A percentile compares a stretch with the other conserved stretches of the same genome.
Conservation (phyloP, 371 early-diverging fungal species). For the Mucor velutinosus region DNA sequence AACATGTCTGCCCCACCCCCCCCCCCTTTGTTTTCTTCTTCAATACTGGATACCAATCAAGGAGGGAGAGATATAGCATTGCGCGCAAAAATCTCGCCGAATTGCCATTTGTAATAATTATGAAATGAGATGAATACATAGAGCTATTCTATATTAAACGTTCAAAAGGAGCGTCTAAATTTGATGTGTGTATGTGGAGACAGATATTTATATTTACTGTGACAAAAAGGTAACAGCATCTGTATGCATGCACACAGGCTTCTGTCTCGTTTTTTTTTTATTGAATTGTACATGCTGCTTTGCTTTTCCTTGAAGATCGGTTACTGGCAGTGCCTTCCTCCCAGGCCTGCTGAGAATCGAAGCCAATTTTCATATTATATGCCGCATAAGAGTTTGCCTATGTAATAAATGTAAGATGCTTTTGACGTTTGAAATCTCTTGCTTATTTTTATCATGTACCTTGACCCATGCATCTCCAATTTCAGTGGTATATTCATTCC, state of each 20-base stretch:
- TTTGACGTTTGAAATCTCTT: background rate
- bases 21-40: background rate
- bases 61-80: background rate
- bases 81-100: background rate
- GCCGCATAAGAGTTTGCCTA: conserved; percentile 41
- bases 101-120: background rate
- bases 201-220: background rate
- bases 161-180: background rate
- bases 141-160: background rate
- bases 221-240: background rate
- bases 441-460: conserved; percentile 16
- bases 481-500: conserved; percentile 38
- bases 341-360: conserved; percentile 43
- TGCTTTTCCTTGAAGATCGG: conserved; percentile 10
- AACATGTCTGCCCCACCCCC: background rate
- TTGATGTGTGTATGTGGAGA: background rate
- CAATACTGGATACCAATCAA: background rate
- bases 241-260: background rate
- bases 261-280: background rate
- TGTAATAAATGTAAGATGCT: background rate
- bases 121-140: background rate
- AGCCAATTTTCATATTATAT: conserved; percentile 42
- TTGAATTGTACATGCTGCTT: conserved; percentile 21
- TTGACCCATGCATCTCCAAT: conserved; percentile 46
- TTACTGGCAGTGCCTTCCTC: conserved; percentile 18